A percentile compares a stretch with the other conserved stretches of the same genome.
phyloP scores from a whole-genome alignment of 1,284 basidiomycete genomes.

The Heterobasidion annosum region DNA sequence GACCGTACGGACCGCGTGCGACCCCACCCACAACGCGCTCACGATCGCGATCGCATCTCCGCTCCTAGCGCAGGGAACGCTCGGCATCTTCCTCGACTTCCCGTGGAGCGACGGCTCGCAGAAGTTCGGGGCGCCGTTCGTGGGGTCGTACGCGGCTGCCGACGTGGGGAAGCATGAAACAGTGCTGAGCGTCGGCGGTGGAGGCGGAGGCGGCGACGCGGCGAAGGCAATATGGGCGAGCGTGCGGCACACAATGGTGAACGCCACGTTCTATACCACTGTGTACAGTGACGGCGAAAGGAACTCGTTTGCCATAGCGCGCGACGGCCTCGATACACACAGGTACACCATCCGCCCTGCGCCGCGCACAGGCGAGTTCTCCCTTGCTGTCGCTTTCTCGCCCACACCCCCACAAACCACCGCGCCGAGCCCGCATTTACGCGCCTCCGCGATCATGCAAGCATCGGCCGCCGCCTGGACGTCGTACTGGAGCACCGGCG shows the following conservation, averaged over 20 bases:
- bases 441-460: conserved; percentile 11
- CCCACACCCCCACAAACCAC: conserved; percentile 17
- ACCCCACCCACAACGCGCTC: conserved; percentile 30
- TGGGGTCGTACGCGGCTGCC: conserved; percentile 39
- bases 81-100: conserved; percentile 50
- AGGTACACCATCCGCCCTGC: conserved; percentile 31
- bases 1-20: conserved; percentile 30
- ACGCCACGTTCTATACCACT: conserved; percentile 34
- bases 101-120: conserved; percentile 49
- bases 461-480: conserved; percentile 35
- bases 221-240: conserved; percentile 21
- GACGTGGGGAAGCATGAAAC: conserved; percentile 14
- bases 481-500: conserved; percentile 36
- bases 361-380: not conserved
- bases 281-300: conserved; percentile 23
- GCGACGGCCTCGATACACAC: conserved; percentile 32
- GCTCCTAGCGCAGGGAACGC: conserved; percentile 26
- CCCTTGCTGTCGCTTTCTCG: conserved; percentile 22
- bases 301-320: conserved; percentile 28
- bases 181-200: conserved; percentile 33
- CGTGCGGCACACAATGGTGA: conserved; percentile 33
- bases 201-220: conserved; percentile 14
- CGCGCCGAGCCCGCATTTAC: conserved; percentile 8
- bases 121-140: conserved; percentile 52
- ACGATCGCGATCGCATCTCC: conserved; percentile 31